Evolutionary conservation across 108 stramenopile genomes (phyloP), one percentile per base, ranked within the genome.

Genomic region (Thalassiosira profunda): DNA sequence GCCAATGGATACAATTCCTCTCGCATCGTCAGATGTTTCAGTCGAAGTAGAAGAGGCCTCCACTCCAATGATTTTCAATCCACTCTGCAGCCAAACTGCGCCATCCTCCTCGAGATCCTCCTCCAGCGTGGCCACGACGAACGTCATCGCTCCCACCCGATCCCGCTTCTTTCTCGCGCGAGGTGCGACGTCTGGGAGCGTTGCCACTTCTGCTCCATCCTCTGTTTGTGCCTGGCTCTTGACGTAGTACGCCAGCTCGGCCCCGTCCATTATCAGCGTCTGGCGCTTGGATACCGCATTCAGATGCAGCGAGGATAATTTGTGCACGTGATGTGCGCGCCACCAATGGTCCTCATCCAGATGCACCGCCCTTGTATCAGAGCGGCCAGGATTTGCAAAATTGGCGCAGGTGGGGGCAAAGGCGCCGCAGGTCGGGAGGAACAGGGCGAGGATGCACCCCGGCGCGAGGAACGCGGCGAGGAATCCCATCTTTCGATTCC

Each of bases 191-290:
- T 63, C 30, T 0, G 62, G 62, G n/a, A 60, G 0, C 44, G 7
- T 23, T 12, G 37, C 5, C 24, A 45, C 12, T 25, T 40, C 15
- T n/a, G 24, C 26, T n/a, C 4, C 24, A 29, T 55, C 17, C 5
- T 10, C 53, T 15, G 18, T 55, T 55, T 24, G 53, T 5, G 43
- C 46, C 46, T 48, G 44, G 3, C 30, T 63, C 36, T 63, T 23
- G 21, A 63, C 23, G 30, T 63, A 63, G 17, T 63, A 34, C 11
- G 62, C 31, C 24, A 63, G 25, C 36, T 63, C 62, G 18, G 62
- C 62, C 28, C 62, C 62, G 20, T 63, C 62, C 8, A 63, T 31
- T 14, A 63, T 47, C 20, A 48, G 36, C 8, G 62, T 5, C 48
- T 63, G 62, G n/a, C 30, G 45, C 23, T 63, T 63, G 12, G 62